Base-by-base conservation (phyloP, 1,284 basidiomycete species). In the Ustilago esculenta region DNA sequence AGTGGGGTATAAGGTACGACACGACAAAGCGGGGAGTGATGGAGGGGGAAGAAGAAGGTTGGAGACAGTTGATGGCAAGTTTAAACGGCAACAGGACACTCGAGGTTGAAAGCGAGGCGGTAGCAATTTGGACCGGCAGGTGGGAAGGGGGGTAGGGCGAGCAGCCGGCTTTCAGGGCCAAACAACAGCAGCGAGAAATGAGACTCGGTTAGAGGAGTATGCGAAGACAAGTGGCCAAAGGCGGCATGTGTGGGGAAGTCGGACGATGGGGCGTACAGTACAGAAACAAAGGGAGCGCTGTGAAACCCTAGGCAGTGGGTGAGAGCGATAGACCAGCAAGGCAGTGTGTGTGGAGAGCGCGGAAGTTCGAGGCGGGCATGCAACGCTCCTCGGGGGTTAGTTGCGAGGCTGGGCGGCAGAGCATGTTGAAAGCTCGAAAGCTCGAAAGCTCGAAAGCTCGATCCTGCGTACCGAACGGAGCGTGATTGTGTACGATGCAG, bases 401-500 rank as follows among this genome's bases (percentile, higher is more conserved):
- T n/a, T n/a, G n/a, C n/a, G n/a, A n/a, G n/a, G n/a, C n/a, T n/a
- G 27, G 12, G 12, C 12, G 27, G 6, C 7, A 7, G 27, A 24
- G 37, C 5, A 27, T 49, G 54, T 49, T 49, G 46, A 49, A 56
- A 49, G 54, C 40, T 27, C 24, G 6, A 14, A 14, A 7, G 27
- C 27, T 29, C n/a, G 46, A 49, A 56, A 49, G 54, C 40, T 27
- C 24, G 6, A 14, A 14, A 7, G 27, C 27, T 29, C n/a, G n/a
- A n/a, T n/a, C n/a, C n/a, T n/a, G n/a, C n/a, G n/a, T n/a, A n/a
- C n/a, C n/a, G n/a, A n/a, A n/a, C n/a, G n/a, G 36, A 11, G 40
- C 32, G 49, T 20, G 49, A 43, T 41, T 35, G 49, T 34, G 32
- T 18, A 37, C 33, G 27, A 27, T 55, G 52, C 52, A 55, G 52